Conservation (phyloP, 805 yeast genomes). For the Metschnikowia cubensis region DNA sequence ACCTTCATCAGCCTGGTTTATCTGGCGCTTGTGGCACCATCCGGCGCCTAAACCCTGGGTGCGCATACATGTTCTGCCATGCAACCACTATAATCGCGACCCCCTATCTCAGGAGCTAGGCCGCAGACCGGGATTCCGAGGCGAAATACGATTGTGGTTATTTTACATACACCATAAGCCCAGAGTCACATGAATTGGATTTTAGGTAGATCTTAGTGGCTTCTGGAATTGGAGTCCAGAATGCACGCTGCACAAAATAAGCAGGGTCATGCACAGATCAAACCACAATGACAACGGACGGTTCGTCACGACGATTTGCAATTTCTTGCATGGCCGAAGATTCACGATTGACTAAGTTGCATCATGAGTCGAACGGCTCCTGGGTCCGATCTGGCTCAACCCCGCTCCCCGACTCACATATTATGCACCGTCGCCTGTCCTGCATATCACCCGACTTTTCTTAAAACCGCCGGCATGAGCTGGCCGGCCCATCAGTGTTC, state of each 20-base stretch:
- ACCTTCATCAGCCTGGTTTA: not conserved
- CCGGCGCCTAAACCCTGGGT: not conserved
- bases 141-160: not conserved
- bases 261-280: not conserved
- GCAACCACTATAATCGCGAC: not conserved
- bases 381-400: too few species aligned
- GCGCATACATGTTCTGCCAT: not conserved
- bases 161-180: too few species aligned
- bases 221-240: too few species aligned
- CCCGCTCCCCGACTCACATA: too few species aligned
- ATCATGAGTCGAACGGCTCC: not conserved
- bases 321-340: not conserved
- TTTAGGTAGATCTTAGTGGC: too few species aligned
- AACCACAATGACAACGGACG: not conserved
- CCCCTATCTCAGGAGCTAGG: not conserved
- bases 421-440: too few species aligned
- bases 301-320: not conserved
- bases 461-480: too few species aligned
- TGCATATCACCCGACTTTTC: too few species aligned
- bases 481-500: too few species aligned
- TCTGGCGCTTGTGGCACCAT: not conserved
- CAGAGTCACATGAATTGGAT: too few species aligned
- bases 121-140: not conserved
- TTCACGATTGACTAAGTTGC: not conserved
- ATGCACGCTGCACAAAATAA: not conserved